Evolutionary conservation across 192 early-diverging fungal genomes (phyloP), one percentile per base, ranked within the genome.

Genomic region (Backusella mclennaniae): DNA sequence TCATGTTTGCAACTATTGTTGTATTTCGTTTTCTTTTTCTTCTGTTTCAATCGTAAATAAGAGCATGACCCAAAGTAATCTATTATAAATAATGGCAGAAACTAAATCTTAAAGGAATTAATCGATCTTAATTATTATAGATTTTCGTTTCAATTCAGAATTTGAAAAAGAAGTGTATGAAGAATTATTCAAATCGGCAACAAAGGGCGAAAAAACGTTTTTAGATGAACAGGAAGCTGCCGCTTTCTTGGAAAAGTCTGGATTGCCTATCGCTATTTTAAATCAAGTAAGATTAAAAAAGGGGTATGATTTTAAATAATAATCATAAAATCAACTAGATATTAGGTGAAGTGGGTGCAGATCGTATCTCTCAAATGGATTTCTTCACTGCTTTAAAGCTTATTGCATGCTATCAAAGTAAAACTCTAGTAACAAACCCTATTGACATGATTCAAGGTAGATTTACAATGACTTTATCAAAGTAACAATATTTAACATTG

Each of bases 321-420:
- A 23, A 19, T 69, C n/a, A 75, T 35, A 44, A 63, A 56, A 17
- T 29, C 31, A 12, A 36, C 3, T 68, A 89, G 82, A 93, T 96
- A 52, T 95, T 93, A 95, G 84, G 93, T 70, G 78, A 91, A n/a
- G 90, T 90, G 9, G 95, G 96, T 81, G 73, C 84, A 6, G 93
- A 95, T 11, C 87, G 89, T 44, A 82, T 96, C 46, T 90, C 88
- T n/a, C 86, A 86, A 56, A 78, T 80, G 15, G 89, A 87, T 23
- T 98, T 98, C 81, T 85, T 81, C 67, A 87, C 91, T 29, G 93
- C 93, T 14, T 76, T 97, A 74, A 98, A 96, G 76, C 83, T 96
- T 59, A 96, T 98, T 79, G 73, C 73, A 59, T 79, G 73, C 41
- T 69, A 73, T 17, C 73, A 75, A 44, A 74, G 67, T 63, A 69